These are phyloP conservation scores for Xylariaceae sp. DNA, from an alignment of 2,329 filamentous ascomycete species.

Conservation along the genomic window DNA sequence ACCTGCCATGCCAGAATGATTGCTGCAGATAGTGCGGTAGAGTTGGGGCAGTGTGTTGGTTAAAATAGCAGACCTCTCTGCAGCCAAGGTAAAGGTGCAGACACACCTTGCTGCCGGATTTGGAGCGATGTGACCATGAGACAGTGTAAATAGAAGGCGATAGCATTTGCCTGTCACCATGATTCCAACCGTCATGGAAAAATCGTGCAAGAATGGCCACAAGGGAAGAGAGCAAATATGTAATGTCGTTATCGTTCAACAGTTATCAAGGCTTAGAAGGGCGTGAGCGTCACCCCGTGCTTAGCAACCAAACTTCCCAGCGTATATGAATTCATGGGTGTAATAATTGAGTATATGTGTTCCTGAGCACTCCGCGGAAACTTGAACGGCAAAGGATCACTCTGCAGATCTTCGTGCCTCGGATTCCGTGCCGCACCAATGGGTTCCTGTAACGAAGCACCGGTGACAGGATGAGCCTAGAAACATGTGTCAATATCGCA, in stretches of 20 bases:
- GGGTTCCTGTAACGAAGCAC: not conserved
- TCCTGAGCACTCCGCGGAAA: not conserved
- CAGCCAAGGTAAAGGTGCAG: conserved; percentile 16
- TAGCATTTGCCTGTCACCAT: not conserved
- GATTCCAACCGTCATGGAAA: not conserved
- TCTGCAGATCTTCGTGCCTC: not conserved
- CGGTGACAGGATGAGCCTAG: not conserved
- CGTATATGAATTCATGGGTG: not conserved
- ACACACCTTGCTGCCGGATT: conserved; percentile 12
- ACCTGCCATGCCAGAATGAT: conserved; percentile 11
- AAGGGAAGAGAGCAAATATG: too few relatives aligned
- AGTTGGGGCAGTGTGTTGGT: conserved; percentile 6
- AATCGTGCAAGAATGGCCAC: not conserved
- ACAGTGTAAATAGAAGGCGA: conserved; percentile 10
- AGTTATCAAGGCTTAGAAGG: not conserved
- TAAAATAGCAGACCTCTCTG: conserved; percentile 27
- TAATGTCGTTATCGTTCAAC: too few relatives aligned
- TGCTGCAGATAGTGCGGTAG: conserved; percentile 7
- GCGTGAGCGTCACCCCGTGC: too few relatives aligned
- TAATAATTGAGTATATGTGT: not conserved
- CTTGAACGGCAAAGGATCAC: not conserved
- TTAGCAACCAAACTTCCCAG: too few relatives aligned
- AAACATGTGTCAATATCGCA: not conserved
- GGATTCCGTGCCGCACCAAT: not conserved
- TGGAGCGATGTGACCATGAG: conserved; percentile 3